A percentile compares a stretch with the other conserved stretches of the same genome.
Conservation (phyloP, 139 green algal species). For the Chlorella sp. region DNA sequence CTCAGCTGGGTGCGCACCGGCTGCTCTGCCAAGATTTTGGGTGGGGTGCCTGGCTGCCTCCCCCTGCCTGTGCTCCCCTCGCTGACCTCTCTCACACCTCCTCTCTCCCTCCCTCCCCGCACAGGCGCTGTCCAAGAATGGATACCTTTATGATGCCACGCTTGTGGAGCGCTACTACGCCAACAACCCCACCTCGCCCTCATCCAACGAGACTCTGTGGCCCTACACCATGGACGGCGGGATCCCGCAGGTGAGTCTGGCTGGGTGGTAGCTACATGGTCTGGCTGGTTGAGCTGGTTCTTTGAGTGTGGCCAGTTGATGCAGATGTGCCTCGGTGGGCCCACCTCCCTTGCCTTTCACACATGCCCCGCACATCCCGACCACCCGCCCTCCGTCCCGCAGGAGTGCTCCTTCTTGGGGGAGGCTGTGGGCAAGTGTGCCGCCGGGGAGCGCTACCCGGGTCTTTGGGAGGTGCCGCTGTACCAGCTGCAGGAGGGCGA, state of each 20-base stretch:
- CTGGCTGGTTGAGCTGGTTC: too few relatives aligned
- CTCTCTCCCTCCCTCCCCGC: background rate
- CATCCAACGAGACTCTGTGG: background rate
- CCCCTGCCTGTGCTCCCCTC: background rate
- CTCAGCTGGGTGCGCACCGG: background rate
- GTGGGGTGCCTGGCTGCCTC: background rate
- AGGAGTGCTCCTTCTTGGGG: conserved; percentile 15
- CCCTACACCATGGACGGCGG: conserved; percentile 4
- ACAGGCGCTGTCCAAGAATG: background rate
- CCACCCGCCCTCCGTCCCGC: background rate
- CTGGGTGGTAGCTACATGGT: too few relatives aligned
- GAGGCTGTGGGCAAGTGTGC: background rate
- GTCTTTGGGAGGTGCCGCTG: conserved; percentile 16
- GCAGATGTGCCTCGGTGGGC: too few relatives aligned
- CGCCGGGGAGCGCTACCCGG: background rate
- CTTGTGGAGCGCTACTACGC: background rate
- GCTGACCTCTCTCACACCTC: background rate
- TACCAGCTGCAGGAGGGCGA: background rate
- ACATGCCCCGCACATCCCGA: background rate
- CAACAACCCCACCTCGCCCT: background rate
- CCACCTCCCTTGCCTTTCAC: background rate
- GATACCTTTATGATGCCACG: background rate
- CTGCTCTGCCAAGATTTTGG: background rate
- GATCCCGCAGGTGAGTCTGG: background rate
- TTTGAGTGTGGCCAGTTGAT: too few relatives aligned